These are phyloP conservation scores for Pterocarpus macrocarpus DNA, from an alignment of 306 rosid species.

Conservation along the genomic window DNA sequence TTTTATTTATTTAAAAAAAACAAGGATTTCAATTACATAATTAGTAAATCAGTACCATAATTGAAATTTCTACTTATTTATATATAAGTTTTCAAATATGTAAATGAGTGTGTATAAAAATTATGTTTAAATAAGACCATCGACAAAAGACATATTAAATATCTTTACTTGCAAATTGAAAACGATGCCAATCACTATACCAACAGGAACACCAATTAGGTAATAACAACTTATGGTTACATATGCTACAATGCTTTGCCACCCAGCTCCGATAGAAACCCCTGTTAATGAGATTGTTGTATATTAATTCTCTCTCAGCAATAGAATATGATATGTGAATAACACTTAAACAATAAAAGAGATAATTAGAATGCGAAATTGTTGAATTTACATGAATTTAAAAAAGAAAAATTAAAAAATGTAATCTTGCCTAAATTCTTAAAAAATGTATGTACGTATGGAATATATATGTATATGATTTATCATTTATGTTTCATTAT, in stretches of 20 bases:
- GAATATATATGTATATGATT: too few relatives aligned
- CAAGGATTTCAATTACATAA: too few relatives aligned
- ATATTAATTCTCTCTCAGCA: constrained; percentile 11
- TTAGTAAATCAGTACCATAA: too few relatives aligned
- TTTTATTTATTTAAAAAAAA: too few relatives aligned
- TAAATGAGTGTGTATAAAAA: too few relatives aligned
- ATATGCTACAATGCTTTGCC: constrained; percentile 48
- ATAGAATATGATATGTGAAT: not conserved
- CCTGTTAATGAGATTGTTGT: constrained; percentile 37
- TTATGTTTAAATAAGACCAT: too few relatives aligned
- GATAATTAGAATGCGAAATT: not conserved
- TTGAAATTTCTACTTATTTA: too few relatives aligned
- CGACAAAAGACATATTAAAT: not conserved
- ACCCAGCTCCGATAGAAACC: constrained; percentile 51
- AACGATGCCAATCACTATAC: constrained; percentile 47
- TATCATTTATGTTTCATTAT: not conserved
- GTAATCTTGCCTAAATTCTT: not conserved
- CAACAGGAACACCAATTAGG: constrained; percentile 58
- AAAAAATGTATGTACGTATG: too few relatives aligned
- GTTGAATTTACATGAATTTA: not conserved
- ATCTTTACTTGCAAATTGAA: constrained; percentile 48
- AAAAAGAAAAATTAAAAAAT: not conserved
- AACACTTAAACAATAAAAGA: not conserved
- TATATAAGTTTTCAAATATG: too few relatives aligned
- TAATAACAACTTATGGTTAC: constrained; percentile 62